Base-by-base conservation (phyloP, 2,329 filamentous ascomycete species). In the Cladosporium sp. region DNA sequence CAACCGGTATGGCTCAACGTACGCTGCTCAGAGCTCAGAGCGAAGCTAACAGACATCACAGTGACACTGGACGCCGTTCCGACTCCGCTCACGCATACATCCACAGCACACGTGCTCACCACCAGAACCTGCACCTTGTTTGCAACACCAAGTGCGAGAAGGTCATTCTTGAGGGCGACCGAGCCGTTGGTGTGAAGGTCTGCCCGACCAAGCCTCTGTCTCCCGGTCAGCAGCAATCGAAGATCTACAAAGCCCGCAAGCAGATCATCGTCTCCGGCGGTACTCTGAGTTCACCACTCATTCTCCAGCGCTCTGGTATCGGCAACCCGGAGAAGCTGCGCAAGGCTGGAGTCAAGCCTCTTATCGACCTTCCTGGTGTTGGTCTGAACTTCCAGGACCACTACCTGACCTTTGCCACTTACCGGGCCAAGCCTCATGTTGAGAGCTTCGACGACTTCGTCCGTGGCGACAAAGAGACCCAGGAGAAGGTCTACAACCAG, bases 361-460 rank as follows among this genome's bases (percentile, higher is more conserved):
- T 76, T 0, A 65, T 68, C 1, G 69, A 78, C 41, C 56, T 80
- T 0, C 74, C 75, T 0, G 78, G 76, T 3, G 78, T 81, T 0
- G 77, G 80, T 5, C 61, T 73, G 22, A 70, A 76, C 43, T 80
- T 80, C 55, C 73, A 81, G 56, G 80, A 82, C 54, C 79, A 83
- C 54, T 70, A 83, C 40, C 63, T 83, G 2, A 52, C 78, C 1
- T 56, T 78, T 0, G 79, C 76, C 49, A 69, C 77, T 0, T 84
- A 82, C 63, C 72, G 70, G 50, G 73, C 74, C 1, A 68, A 61
- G 81, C 13, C 61, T 78, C 0, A 84, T 4, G 82, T 82, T 0
- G 88, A 92, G 64, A 86, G 82, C 9, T 92, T 92, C 57, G 88
- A 91, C 60, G 87, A 91, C 65, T 91, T 91, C 63, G 77, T 84